Evolutionary conservation across 192 early-diverging fungal genomes (phyloP).

Genomic region (Dimargaris verticillata): DNA sequence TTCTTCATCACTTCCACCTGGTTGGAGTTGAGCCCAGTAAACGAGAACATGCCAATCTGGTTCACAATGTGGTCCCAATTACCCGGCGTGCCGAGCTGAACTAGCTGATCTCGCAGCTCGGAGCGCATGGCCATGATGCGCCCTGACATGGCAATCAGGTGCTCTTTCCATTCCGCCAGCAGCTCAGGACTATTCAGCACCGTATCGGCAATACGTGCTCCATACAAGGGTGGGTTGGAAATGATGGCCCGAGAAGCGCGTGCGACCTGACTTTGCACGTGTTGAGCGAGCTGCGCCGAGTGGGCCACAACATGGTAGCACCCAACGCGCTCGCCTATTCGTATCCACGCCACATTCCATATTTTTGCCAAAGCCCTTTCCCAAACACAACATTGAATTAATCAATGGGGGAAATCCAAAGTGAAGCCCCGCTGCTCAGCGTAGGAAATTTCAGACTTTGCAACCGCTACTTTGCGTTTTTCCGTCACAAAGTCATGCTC

Average conservation of each 20-base stretch:
- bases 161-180: conserved; percentile 66
- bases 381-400: too few species aligned
- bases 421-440: too few species aligned
- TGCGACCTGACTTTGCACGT: conserved; percentile 67
- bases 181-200: conserved; percentile 72
- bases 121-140: conserved; percentile 85
- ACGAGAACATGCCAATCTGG: conserved; percentile 99
- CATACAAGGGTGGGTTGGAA: conserved; percentile 82
- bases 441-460: too few species aligned
- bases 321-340: conserved; percentile 81
- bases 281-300: conserved; percentile 28
- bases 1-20: conserved; percentile 69
- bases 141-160: conserved; percentile 66
- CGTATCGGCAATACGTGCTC: conserved; percentile 66
- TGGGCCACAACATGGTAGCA: conserved; percentile 61
- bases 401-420: too few species aligned
- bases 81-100: conserved; percentile 66
- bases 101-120: conserved; percentile 42
- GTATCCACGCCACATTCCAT: conserved; percentile 12
- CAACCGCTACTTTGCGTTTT: too few species aligned
- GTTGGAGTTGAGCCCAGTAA: conserved; percentile 59
- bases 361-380: conserved; percentile 19
- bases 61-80: conserved; percentile 88
- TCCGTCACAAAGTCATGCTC: too few species aligned
- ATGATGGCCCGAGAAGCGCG: conserved; percentile 68